Evolutionary conservation across 371 early-diverging fungal species (phyloP), one percentile per base, ranked within the genome.

Genomic region (Capillidium heterosporum): DNA sequence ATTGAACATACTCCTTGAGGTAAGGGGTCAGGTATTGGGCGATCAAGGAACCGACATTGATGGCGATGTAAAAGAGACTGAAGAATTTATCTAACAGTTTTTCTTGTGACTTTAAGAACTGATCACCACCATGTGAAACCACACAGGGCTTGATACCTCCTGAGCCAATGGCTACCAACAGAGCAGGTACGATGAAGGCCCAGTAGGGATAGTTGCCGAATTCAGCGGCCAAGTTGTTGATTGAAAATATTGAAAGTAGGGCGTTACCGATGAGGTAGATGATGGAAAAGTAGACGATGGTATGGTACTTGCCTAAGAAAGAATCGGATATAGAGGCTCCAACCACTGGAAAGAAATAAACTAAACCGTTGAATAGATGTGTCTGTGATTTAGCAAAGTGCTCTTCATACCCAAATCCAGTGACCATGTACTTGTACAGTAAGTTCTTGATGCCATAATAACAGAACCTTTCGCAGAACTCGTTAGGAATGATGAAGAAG

Each of bases 261-360:
- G n/a, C n/a, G n/a, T n/a, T n/a, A n/a, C n/a, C n/a, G n/a, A n/a
- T n/a, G n/a, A n/a, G n/a, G n/a, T n/a, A 56, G 23, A 56, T 7
- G 7, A 46, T 17, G 4, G 57, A 56, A 27, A 56, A 21, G 17
- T 35, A 56, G 41, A 79, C 66, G 48, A 84, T 84, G 50, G 83
- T 84, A 64, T 60, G 59, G 72, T 70, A 82, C 67, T n/a, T n/a
- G n/a, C n/a, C n/a, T n/a, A n/a, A n/a, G n/a, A n/a, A n/a, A n/a
- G n/a, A n/a, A n/a, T n/a, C 87, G 10, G 80, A 74, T 32, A 81
- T 31, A 43, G 79, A 66, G 49, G 78, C 78, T 35, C 84, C 81
- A 21, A 79, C 39, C 41, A 86, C 61, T 10, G 84, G 79, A 64
- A 71, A 73, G 61, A 80, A 67, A 66, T 81, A 82, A 24, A 76